Percentiles rank a stretch among this genome's conserved stretches.
These are phyloP conservation scores for Limnanthes douglasii DNA, from an alignment of 345 rosid genomes.

Conservation along the genomic window DNA sequence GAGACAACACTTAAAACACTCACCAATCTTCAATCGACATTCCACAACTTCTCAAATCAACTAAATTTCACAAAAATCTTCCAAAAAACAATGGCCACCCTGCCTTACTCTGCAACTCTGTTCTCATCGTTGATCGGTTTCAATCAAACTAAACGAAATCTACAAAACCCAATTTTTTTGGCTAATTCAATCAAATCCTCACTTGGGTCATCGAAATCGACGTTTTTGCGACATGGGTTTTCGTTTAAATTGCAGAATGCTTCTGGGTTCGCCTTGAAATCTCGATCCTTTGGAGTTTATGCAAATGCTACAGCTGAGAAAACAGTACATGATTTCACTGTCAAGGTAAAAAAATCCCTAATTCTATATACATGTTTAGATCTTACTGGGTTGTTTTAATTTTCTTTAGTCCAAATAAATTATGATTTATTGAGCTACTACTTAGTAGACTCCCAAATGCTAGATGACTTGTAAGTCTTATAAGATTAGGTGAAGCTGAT, in stretches of 20 bases:
- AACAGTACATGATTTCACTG: slow-evolving; percentile 55
- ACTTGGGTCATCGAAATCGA: slow-evolving; percentile 29
- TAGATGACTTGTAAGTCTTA: neutral
- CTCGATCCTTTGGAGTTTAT: slow-evolving; percentile 22
- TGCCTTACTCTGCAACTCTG: slow-evolving; percentile 24
- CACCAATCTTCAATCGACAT: too few species aligned
- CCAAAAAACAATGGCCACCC: slow-evolving; percentile 28
- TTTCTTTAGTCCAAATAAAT: neutral
- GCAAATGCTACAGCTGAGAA: slow-evolving; percentile 72
- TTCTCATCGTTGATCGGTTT: slow-evolving; percentile 15
- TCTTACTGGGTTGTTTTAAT: slow-evolving; percentile 3
- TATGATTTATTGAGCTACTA: slow-evolving; percentile 6
- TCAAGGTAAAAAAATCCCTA: too few species aligned
- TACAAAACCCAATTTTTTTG: slow-evolving; percentile 17
- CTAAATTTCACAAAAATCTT: too few species aligned
- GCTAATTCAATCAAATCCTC: slow-evolving; percentile 27
- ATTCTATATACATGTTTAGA: too few species aligned
- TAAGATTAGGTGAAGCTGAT: neutral
- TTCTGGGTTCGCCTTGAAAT: slow-evolving; percentile 22
- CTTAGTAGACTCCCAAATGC: neutral
- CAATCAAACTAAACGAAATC: slow-evolving; percentile 11
- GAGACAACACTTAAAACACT: too few species aligned
- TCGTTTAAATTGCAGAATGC: slow-evolving; percentile 14
- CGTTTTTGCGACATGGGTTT: slow-evolving; percentile 33
- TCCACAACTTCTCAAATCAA: too few species aligned